Evolutionary conservation across 495 filamentous ascomycete genomes (phyloP).

Genomic region (Aspergillus sparsus): DNA sequence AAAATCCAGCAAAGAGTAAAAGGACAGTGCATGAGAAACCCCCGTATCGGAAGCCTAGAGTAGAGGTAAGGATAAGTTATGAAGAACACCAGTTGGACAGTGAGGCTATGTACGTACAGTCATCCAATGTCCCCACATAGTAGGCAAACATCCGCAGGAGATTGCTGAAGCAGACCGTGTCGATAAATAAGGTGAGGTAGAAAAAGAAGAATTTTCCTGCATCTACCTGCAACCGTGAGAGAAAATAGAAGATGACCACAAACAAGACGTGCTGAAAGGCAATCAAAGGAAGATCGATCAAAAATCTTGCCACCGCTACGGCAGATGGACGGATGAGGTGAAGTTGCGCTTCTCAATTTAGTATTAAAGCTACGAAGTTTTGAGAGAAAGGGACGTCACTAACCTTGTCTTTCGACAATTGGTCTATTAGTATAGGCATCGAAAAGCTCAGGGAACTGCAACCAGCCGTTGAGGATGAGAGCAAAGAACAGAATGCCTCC

Average conservation of each 20-base stretch:
- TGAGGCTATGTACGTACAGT: not conserved
- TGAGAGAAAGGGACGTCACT: not conserved
- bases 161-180: constrained; percentile 14
- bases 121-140: constrained; percentile 7
- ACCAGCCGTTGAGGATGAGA: constrained; percentile 68
- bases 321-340: constrained; percentile 10
- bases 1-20: constrained; percentile 58
- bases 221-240: constrained; percentile 4
- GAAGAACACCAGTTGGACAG: not conserved
- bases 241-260: constrained; percentile 3
- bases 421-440: constrained; percentile 66
- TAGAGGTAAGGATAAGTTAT: not conserved
- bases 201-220: constrained; percentile 10
- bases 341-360: not conserved
- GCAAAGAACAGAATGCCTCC: constrained; percentile 65
- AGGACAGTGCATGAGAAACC: constrained; percentile 47
- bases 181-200: constrained; percentile 10
- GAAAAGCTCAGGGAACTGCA: constrained; percentile 70
- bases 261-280: constrained; percentile 9
- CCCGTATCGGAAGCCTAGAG: constrained; percentile 4
- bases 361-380: not conserved
- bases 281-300: constrained; percentile 7
- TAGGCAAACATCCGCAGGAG: constrained; percentile 13
- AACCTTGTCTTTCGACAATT: constrained; percentile 37
- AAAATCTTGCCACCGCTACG: not conserved